Percentiles rank a stretch among this genome's conserved stretches.
Evolutionary conservation across 495 filamentous ascomycete genomes (phyloP).

Genomic region (Hyaloscypha variabilis): DNA sequence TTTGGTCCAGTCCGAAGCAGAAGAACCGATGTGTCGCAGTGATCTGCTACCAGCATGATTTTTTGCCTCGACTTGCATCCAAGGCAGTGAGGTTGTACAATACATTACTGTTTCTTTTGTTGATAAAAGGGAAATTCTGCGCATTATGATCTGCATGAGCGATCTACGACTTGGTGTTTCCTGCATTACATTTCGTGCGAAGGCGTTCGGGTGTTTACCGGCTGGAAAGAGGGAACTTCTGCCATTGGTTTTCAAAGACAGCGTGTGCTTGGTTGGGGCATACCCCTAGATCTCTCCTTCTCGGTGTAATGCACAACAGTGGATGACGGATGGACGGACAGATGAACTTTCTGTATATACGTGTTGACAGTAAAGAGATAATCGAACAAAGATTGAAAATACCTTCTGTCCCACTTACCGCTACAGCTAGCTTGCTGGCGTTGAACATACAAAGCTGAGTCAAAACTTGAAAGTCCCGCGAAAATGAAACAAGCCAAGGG

Average conservation of each 20-base stretch:
- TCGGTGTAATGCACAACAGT: constrained; percentile 10
- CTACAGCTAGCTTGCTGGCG: no score
- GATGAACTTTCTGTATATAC: constrained; percentile 31
- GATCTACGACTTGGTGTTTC: constrained; percentile 31
- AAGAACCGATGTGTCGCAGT: constrained; percentile 17
- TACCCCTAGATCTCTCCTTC: constrained; percentile 23
- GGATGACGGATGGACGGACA: constrained; percentile 3
- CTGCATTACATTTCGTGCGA: constrained; percentile 29
- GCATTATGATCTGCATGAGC: constrained; percentile 36
- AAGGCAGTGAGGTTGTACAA: constrained; percentile 24
- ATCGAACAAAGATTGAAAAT: constrained; percentile 19
- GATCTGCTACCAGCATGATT: constrained; percentile 18
- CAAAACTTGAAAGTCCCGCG: no score
- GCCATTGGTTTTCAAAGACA: not conserved
- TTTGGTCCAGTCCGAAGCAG: constrained; percentile 34
- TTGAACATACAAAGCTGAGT: no score
- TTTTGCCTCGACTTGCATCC: constrained; percentile 3
- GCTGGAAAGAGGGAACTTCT: not conserved
- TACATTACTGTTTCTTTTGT: constrained; percentile 30
- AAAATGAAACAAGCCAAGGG: no score
- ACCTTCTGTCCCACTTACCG: not conserved
- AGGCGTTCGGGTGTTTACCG: constrained; percentile 26
- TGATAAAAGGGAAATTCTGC: constrained; percentile 26
- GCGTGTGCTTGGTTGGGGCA: constrained; percentile 12
- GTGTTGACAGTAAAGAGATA: constrained; percentile 20